phyloP scores from a whole-genome alignment of 2,329 filamentous ascomycete genomes.

The Sporothrix euskadiensis region DNA sequence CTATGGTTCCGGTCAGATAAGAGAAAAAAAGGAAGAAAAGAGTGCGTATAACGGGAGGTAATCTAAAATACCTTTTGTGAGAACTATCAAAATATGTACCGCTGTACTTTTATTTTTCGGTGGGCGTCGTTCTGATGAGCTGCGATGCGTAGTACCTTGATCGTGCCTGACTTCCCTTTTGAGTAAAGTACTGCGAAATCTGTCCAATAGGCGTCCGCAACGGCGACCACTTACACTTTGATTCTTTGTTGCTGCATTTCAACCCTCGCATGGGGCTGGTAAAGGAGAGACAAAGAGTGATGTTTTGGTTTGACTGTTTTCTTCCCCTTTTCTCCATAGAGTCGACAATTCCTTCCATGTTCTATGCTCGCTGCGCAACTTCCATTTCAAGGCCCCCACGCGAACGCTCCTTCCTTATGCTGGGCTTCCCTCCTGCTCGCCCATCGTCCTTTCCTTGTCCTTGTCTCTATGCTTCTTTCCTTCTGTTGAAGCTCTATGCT shows the following conservation, averaged over 20 bases:
- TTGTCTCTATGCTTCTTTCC: neutral
- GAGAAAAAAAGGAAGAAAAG: neutral
- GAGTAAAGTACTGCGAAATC: neutral
- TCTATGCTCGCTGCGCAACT: neutral
- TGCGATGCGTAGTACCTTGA: neutral
- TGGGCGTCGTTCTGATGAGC: neutral
- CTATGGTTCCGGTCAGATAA: neutral
- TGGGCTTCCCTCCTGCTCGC: neutral
- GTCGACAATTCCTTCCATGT: neutral
- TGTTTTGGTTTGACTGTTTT: neutral
- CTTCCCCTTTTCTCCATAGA: neutral
- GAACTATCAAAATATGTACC: no score
- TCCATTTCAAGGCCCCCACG: neutral
- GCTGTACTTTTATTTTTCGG: neutral
- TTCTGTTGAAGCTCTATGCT: slow-evolving; percentile 2
- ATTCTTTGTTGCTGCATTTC: neutral
- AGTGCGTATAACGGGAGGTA: neutral
- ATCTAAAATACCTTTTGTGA: neutral
- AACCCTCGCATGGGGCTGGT: no score
- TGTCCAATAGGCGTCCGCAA: neutral
- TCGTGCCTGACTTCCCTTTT: neutral
- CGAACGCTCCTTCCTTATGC: slow-evolving; percentile 17
- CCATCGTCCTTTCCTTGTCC: neutral
- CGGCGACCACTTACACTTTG: neutral
- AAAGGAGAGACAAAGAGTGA: neutral